Evolutionary conservation across 139 green algal genomes (phyloP).

Genomic region (Eudorina sp.): DNA sequence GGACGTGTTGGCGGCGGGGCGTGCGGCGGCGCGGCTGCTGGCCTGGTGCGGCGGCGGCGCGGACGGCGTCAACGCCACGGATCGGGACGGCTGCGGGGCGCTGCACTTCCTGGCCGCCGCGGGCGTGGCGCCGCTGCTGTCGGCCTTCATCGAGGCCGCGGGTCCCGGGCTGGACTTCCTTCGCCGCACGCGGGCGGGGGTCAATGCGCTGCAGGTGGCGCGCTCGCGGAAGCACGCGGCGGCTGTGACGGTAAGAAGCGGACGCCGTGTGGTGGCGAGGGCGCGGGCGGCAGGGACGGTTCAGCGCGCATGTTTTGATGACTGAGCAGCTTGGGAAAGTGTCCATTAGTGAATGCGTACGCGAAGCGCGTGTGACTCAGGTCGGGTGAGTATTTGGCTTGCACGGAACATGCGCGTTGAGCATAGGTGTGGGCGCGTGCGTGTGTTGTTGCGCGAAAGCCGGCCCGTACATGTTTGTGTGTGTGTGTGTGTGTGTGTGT

Average conservation of each 20-base stretch:
- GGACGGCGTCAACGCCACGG: constrained; percentile 57
- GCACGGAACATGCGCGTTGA: too few relatives aligned
- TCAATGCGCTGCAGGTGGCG: constrained; percentile 69
- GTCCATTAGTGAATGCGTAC: too few relatives aligned
- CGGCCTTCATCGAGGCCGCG: constrained; percentile 48
- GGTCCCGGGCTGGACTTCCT: constrained; percentile 62
- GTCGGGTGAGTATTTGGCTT: too few relatives aligned
- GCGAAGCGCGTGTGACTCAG: too few relatives aligned
- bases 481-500: too few relatives aligned
- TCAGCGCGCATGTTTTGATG: too few relatives aligned
- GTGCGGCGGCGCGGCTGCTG: constrained; percentile 21
- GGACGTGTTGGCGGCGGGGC: constrained; percentile 40
- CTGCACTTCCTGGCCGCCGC: constrained; percentile 61
- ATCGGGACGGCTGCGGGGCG: constrained; percentile 55
- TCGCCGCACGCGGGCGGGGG: constrained; percentile 53
- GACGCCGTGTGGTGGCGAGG: too few relatives aligned
- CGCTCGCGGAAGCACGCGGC: constrained; percentile 8
- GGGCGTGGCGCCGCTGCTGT: constrained; percentile 51
- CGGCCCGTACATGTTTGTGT: too few relatives aligned
- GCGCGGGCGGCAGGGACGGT: too few relatives aligned
- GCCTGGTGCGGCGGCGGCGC: constrained; percentile 5
- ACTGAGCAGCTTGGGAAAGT: too few relatives aligned
- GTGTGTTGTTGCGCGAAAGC: too few relatives aligned
- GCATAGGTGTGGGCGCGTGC: too few relatives aligned
- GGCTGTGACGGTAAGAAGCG: constrained; percentile 11